phyloP scores from a whole-genome alignment of 495 filamentous ascomycete species.

The Hyaloscypha variabilis region DNA sequence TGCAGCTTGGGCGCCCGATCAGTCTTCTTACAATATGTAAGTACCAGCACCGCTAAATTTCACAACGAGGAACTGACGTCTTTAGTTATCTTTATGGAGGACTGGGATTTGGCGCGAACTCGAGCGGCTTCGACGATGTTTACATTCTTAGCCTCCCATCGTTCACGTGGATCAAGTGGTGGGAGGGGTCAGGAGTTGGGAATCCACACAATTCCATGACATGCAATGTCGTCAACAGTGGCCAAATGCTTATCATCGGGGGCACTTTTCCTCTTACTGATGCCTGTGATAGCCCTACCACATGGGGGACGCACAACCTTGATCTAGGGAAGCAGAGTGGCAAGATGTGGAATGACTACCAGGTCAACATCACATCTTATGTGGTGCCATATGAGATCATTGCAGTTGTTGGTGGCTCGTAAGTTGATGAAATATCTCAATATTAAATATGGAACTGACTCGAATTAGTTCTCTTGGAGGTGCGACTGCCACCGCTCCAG shows the following conservation, averaged over 20 bases:
- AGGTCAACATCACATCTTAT: conserved; percentile 42
- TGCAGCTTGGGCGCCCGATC: conserved; percentile 53
- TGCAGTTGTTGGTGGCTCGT: conserved; percentile 46
- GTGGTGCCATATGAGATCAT: conserved; percentile 45
- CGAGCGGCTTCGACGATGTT: conserved; percentile 54
- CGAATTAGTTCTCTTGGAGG: conserved; percentile 33
- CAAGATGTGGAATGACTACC: conserved; percentile 42
- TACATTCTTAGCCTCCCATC: conserved; percentile 59
- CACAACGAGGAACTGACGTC: not conserved
- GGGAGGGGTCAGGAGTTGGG: conserved; percentile 35
- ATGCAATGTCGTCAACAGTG: conserved; percentile 50
- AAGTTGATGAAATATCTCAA: conserved; percentile 33
- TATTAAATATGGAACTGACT: conserved; percentile 1
- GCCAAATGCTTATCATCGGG: conserved; percentile 51
- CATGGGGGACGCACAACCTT: conserved; percentile 46
- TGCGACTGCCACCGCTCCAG: conserved; percentile 39
- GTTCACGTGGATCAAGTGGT: conserved; percentile 59
- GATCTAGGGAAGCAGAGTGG: conserved; percentile 45
- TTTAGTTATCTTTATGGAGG: conserved; percentile 56
- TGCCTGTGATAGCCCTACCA: conserved; percentile 35
- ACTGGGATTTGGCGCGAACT: conserved; percentile 40
- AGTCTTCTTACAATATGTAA: conserved; percentile 58
- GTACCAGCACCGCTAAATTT: conserved; percentile 16
- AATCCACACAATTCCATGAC: conserved; percentile 49
- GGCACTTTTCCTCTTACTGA: conserved; percentile 40